Evolutionary conservation across 495 filamentous ascomycete species (phyloP).

Genomic region (Aspergillus kassunensis): DNA sequence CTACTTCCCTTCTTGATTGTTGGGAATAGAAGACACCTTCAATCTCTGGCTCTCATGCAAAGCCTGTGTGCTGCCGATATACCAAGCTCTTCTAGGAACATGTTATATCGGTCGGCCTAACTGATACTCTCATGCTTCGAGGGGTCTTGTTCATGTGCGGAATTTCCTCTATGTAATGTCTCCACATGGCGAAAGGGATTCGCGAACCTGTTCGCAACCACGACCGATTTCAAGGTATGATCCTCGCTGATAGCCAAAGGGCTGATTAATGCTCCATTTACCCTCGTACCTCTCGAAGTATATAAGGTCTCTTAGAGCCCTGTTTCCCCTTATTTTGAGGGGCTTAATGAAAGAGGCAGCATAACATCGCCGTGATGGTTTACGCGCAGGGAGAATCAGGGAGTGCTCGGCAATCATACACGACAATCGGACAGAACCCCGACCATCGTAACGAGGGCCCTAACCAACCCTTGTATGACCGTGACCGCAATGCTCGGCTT

Average conservation of each 20-base stretch:
- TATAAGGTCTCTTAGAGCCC: neutral
- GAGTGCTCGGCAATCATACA: neutral
- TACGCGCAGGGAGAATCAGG: neutral
- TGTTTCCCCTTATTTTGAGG: neutral
- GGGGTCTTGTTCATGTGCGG: no score
- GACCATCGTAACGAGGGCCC: neutral
- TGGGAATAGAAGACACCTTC: no score
- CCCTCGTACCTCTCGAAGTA: neutral
- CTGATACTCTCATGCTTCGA: no score
- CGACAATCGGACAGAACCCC: conserved; percentile 8
- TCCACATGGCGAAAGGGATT: conserved; percentile 4
- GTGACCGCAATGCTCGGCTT: neutral
- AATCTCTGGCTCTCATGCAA: no score
- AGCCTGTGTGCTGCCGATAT: no score
- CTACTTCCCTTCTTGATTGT: no score
- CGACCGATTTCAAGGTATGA: conserved; percentile 2
- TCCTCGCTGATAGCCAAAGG: neutral
- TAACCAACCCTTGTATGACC: neutral
- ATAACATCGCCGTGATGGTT: neutral
- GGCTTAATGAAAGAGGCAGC: neutral
- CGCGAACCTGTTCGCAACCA: neutral
- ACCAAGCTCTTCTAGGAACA: no score
- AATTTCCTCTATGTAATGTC: neutral
- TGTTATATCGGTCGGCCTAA: no score
- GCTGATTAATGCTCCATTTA: conserved; percentile 8